Conservation (phyloP, 2,329 filamentous ascomycete genomes). For the Calonectria hawksworthii region DNA sequence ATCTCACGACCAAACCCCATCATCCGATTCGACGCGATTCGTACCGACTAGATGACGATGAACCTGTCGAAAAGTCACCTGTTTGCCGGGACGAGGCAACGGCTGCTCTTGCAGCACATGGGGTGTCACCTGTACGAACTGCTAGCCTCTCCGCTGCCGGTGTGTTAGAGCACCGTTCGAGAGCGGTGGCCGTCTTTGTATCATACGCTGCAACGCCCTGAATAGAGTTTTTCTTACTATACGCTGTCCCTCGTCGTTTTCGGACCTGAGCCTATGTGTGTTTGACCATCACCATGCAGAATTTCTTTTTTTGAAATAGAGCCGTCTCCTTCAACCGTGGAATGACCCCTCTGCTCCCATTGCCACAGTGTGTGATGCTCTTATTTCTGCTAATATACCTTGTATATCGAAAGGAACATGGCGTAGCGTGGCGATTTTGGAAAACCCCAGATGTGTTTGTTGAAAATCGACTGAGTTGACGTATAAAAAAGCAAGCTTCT, state of each 20-base stretch:
- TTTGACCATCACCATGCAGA: background rate
- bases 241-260: background rate
- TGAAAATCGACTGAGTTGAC: background rate
- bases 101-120: constrained; percentile 24
- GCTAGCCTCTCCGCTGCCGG: constrained; percentile 39
- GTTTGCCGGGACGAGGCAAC: constrained; percentile 42
- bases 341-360: background rate
- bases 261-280: background rate
- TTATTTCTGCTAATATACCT: background rate
- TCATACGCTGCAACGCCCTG: constrained; percentile 50
- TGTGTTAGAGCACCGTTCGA: constrained; percentile 33
- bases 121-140: constrained; percentile 43
- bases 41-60: constrained; percentile 42
- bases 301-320: background rate
- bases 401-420: background rate
- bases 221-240: constrained; percentile 47
- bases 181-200: constrained; percentile 45
- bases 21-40: constrained; percentile 36
- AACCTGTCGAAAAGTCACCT: constrained; percentile 41
- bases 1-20: constrained; percentile 26
- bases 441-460: background rate
- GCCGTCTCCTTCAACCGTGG: background rate
- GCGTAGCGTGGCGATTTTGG: background rate
- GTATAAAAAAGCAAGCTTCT: background rate
- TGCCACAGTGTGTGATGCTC: background rate